These are phyloP conservation scores for Mortierella sp. DNA, from an alignment of 371 early-diverging fungal species.

Conservation along the genomic window DNA sequence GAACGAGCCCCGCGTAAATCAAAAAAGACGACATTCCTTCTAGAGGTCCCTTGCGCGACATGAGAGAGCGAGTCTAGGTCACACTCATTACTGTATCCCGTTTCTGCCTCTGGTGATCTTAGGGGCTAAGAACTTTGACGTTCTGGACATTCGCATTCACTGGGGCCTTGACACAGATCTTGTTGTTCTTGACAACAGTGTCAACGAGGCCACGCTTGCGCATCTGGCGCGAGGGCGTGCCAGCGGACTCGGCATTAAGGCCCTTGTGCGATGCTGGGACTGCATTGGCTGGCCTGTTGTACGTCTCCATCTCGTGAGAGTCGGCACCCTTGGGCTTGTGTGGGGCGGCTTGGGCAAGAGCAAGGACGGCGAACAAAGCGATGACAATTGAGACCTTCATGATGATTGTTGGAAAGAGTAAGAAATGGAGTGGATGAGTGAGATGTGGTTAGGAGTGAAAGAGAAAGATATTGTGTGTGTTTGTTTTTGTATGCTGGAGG, in stretches of 20 bases:
- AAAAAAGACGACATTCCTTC: too few species aligned
- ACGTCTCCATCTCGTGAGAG: neutral
- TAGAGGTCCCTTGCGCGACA: too few species aligned
- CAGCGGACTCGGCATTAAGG: too few species aligned
- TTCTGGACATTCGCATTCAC: neutral
- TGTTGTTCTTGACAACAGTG: neutral
- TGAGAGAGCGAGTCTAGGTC: too few species aligned
- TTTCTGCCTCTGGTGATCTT: neutral
- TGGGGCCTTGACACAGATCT: slow-evolving; percentile 4
- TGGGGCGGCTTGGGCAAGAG: slow-evolving; percentile 26
- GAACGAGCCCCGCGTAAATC: too few species aligned
- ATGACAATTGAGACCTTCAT: slow-evolving; percentile 27
- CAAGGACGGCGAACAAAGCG: slow-evolving; percentile 20
- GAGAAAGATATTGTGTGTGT: too few species aligned
- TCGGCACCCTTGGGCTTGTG: neutral
- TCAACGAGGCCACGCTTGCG: slow-evolving; percentile 9
- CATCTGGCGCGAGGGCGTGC: too few species aligned
- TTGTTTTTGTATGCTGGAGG: neutral
- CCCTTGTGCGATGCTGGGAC: neutral
- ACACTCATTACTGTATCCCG: too few species aligned
- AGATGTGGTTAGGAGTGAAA: too few species aligned
- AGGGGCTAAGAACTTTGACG: neutral
- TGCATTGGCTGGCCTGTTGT: neutral
- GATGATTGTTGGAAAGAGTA: neutral
- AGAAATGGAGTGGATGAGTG: too few species aligned